Percentiles rank a stretch among this genome's conserved stretches.
These are phyloP conservation scores for Mimosa pudica DNA, from an alignment of 306 rosid species.

Conservation along the genomic window DNA sequence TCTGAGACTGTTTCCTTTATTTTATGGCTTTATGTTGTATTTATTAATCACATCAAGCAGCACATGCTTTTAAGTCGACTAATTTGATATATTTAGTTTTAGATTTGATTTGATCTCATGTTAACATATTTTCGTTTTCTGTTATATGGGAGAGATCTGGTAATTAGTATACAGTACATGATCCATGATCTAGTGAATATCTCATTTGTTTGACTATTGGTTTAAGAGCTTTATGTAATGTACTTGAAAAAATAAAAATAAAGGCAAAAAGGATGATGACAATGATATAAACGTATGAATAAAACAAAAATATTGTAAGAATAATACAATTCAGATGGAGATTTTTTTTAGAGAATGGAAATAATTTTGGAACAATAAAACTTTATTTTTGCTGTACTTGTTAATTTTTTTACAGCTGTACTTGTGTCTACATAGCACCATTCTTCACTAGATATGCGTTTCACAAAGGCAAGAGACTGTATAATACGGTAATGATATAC, in stretches of 20 bases:
- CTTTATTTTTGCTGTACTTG: background rate
- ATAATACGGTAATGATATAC: too few species aligned
- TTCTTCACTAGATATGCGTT: background rate
- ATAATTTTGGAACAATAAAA: background rate
- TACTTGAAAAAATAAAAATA: background rate
- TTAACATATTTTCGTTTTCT: background rate
- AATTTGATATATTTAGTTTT: background rate
- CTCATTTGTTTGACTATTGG: constrained; percentile 19
- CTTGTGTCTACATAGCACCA: background rate
- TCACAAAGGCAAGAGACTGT: background rate
- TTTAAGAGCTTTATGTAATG: background rate
- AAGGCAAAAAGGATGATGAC: background rate
- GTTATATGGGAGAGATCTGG: constrained; percentile 37
- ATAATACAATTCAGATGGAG: background rate
- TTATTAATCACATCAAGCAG: background rate
- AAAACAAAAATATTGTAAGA: background rate
- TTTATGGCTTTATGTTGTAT: background rate
- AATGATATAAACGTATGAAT: background rate
- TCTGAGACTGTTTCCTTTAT: background rate
- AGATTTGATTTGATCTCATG: constrained; percentile 27
- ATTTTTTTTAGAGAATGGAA: background rate
- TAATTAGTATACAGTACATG: constrained; percentile 4
- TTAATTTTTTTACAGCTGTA: too few species aligned
- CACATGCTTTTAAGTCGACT: background rate
- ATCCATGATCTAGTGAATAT: constrained; percentile 38